phyloP scores from a whole-genome alignment of 2,329 filamentous ascomycete genomes.

The Diplodia sapinea region DNA sequence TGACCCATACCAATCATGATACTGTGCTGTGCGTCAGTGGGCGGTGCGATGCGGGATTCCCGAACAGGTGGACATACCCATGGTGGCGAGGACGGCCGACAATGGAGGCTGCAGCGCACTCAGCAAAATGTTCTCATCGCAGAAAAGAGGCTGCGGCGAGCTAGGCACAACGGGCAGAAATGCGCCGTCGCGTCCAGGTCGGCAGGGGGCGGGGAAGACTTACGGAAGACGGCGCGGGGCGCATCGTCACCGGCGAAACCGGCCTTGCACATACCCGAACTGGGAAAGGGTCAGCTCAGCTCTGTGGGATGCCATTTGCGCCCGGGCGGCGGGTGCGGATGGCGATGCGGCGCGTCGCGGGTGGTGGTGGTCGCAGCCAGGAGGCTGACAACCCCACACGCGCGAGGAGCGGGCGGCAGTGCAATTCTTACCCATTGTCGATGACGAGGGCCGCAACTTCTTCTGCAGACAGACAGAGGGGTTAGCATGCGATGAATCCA shows the following conservation, averaged over 20 bases:
- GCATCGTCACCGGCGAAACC: constrained; percentile 99
- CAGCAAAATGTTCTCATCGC: constrained; percentile 38
- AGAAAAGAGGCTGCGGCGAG: constrained; percentile 33
- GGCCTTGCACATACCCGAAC: constrained; percentile 99
- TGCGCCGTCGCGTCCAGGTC: constrained; percentile 21
- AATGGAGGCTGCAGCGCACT: constrained; percentile 78
- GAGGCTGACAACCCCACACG: constrained; percentile 41
- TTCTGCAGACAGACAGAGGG: constrained; percentile 66
- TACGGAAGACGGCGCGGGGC: constrained; percentile 99
- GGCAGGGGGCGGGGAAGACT: constrained; percentile 60
- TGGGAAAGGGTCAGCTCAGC: constrained; percentile 55
- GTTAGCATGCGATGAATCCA: constrained; percentile 42
- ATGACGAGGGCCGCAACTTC: constrained; percentile 99
- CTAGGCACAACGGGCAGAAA: neutral
- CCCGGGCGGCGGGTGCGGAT: constrained; percentile 21
- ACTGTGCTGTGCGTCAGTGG: constrained; percentile 62
- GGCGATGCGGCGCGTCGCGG: constrained; percentile 12
- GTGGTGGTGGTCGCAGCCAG: constrained; percentile 27
- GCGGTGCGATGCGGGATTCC: constrained; percentile 34
- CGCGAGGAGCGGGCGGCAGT: constrained; percentile 44
- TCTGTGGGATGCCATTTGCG: constrained; percentile 31
- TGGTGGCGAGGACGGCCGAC: constrained; percentile 99
- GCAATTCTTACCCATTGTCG: constrained; percentile 98
- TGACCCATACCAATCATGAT: constrained; percentile 99
- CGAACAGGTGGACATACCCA: constrained; percentile 71